Percentiles rank a stretch among this genome's conserved stretches.
phyloP scores from a whole-genome alignment of 192 early-diverging fungal species.

The Lunasporangiospora selenospora region DNA sequence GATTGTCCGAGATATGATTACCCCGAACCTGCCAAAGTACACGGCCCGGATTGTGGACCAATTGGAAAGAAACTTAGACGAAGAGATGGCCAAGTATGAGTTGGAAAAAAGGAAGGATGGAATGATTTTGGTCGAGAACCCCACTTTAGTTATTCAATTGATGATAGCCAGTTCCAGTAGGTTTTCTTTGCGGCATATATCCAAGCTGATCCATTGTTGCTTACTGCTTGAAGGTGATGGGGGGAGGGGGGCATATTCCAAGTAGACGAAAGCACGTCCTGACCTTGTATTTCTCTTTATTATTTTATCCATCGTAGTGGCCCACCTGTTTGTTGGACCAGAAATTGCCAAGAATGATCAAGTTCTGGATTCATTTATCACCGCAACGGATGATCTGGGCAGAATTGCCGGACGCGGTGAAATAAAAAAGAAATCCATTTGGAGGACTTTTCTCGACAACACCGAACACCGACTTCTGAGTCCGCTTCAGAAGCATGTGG shows the following conservation, averaged over 20 bases:
- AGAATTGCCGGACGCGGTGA: slow-evolving; percentile 1
- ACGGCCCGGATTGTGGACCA: slow-evolving; percentile 27
- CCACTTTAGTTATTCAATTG: slow-evolving; percentile 12
- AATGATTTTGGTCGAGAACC: slow-evolving; percentile 16
- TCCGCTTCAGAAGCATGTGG: slow-evolving; percentile 19
- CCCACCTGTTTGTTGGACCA: slow-evolving; percentile 23
- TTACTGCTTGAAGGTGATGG: not conserved
- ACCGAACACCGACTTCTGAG: slow-evolving; percentile 4
- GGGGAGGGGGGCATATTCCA: not conserved
- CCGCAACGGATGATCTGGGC: slow-evolving; percentile 16
- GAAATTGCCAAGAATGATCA: slow-evolving; percentile 19
- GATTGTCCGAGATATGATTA: slow-evolving; percentile 32
- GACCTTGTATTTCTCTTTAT: too few relatives aligned
- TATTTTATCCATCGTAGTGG: slow-evolving; percentile 13
- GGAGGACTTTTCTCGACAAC: not conserved
- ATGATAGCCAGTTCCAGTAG: slow-evolving; percentile 48
- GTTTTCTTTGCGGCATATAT: slow-evolving; percentile 3
- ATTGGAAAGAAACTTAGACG: slow-evolving; percentile 21
- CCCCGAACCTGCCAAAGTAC: slow-evolving; percentile 26
- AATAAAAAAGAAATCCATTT: not conserved
- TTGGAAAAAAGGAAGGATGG: slow-evolving; percentile 2
- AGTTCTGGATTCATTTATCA: slow-evolving; percentile 31
- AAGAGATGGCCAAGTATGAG: slow-evolving; percentile 1
- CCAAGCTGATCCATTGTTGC: not conserved
- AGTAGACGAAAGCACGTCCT: not conserved